phyloP scores from a whole-genome alignment of 2,329 filamentous ascomycete species.

The Emergomyces pasteurianus region DNA sequence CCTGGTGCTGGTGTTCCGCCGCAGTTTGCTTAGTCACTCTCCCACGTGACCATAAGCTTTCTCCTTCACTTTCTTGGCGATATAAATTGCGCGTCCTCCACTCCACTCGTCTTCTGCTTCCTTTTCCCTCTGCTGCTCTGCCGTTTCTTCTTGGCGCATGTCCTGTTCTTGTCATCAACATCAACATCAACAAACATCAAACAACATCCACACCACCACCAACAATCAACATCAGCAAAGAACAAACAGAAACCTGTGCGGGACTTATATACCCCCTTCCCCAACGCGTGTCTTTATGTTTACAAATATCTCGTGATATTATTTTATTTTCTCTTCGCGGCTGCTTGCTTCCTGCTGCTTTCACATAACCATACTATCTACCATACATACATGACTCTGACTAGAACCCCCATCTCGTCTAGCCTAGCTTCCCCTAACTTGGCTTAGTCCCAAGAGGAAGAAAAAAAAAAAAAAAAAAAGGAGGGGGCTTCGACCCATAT shows the following conservation, averaged over 20 bases:
- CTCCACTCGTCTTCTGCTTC: slow-evolving; percentile 30
- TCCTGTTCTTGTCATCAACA: no score
- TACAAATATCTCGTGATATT: slow-evolving; percentile 1
- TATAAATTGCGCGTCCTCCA: slow-evolving; percentile 27
- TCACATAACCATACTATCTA: background rate
- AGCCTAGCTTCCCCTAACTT: background rate
- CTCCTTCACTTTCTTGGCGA: slow-evolving; percentile 27
- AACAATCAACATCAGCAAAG: background rate
- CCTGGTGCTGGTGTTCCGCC: slow-evolving; percentile 7
- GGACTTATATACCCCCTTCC: no score
- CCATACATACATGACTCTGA: background rate
- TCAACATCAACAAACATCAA: no score
- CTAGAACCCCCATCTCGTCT: background rate
- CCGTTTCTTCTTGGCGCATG: no score
- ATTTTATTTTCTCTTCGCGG: background rate
- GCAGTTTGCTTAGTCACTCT: slow-evolving; percentile 14
- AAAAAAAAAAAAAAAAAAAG: background rate
- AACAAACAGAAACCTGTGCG: no score
- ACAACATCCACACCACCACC: background rate
- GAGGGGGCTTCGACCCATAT: background rate
- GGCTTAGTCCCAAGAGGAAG: background rate
- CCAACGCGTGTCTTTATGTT: background rate
- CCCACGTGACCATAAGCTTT: slow-evolving; percentile 24
- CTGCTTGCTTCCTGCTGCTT: background rate
- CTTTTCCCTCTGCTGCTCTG: slow-evolving; percentile 15